A percentile compares a stretch with the other conserved stretches of the same genome.
These are phyloP conservation scores for Sporothrix brunneoviolacea DNA, from an alignment of 2,329 filamentous ascomycete species.

Conservation along the genomic window DNA sequence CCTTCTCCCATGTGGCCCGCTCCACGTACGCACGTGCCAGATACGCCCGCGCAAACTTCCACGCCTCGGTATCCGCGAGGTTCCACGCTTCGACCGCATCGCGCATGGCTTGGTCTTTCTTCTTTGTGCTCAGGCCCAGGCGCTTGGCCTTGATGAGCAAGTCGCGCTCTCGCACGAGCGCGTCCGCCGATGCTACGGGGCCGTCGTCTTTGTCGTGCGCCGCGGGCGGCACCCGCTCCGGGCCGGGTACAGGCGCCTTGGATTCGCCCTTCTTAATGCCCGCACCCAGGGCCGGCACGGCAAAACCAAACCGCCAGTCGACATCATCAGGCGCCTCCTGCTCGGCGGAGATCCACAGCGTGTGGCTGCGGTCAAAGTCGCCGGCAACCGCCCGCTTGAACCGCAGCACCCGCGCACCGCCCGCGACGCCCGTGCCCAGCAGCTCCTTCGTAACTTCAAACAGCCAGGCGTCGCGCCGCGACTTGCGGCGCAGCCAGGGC, in stretches of 20 bases:
- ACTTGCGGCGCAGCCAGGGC: slow-evolving; percentile 58
- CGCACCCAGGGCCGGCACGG: slow-evolving; percentile 51
- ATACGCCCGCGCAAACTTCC: slow-evolving; percentile 67
- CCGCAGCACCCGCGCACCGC: slow-evolving; percentile 58
- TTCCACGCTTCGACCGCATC: slow-evolving; percentile 59
- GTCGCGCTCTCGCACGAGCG: slow-evolving; percentile 46
- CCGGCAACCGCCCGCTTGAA: slow-evolving; percentile 80
- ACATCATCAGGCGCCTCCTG: slow-evolving; percentile 59
- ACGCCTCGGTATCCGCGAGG: slow-evolving; percentile 68
- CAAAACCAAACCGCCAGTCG: slow-evolving; percentile 87
- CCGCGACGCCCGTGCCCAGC: slow-evolving; percentile 56
- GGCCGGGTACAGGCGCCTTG: slow-evolving; percentile 51
- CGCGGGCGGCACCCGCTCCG: slow-evolving; percentile 49
- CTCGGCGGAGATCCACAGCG: slow-evolving; percentile 77
- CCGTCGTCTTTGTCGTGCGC: slow-evolving; percentile 41
- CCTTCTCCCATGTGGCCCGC: slow-evolving; percentile 61
- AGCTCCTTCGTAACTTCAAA: slow-evolving; percentile 62
- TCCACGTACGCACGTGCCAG: slow-evolving; percentile 57
- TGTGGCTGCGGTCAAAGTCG: slow-evolving; percentile 54
- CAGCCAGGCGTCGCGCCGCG: slow-evolving; percentile 74
- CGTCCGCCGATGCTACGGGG: slow-evolving; percentile 44
- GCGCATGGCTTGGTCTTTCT: slow-evolving; percentile 40
- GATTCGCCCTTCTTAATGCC: slow-evolving; percentile 47
- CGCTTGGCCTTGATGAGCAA: slow-evolving; percentile 44
- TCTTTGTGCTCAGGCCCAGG: slow-evolving; percentile 35